Evolutionary conservation across 768 basidiomycete genomes (phyloP).

Genomic region (Pulveroboletus frians): DNA sequence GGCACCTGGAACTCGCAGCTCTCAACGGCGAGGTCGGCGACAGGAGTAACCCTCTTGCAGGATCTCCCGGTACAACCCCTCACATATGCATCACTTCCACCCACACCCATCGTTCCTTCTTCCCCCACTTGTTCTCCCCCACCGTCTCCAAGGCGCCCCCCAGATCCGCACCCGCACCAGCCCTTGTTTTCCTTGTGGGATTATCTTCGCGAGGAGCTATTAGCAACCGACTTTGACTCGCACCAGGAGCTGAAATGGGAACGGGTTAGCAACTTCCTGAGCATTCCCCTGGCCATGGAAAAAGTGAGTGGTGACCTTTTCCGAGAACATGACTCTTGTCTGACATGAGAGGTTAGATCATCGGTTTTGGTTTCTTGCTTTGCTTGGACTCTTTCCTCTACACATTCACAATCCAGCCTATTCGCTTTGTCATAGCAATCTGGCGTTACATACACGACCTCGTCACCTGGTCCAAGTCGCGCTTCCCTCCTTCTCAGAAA

Average conservation of each 20-base stretch:
- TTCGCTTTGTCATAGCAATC: slow-evolving; percentile 69
- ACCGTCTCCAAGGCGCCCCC: slow-evolving; percentile 10
- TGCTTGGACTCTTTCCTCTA: slow-evolving; percentile 97
- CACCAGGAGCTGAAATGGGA: slow-evolving; percentile 96
- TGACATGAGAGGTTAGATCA: slow-evolving; percentile 50
- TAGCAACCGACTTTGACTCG: slow-evolving; percentile 91
- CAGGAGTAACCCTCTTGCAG: slow-evolving; percentile 8
- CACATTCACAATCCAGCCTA: slow-evolving; percentile 95
- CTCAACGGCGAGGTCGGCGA: slow-evolving; percentile 5
- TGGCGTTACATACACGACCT: slow-evolving; percentile 50
- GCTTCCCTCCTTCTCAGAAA: slow-evolving; percentile 83
- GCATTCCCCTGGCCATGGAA: slow-evolving; percentile 88
- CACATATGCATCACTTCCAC: slow-evolving; percentile 68
- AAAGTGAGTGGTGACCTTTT: slow-evolving; percentile 51
- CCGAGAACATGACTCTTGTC: not conserved
- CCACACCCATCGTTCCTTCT: slow-evolving; percentile 61
- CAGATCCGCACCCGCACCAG: slow-evolving; percentile 19
- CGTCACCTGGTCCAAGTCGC: slow-evolving; percentile 44
- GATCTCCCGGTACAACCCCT: slow-evolving; percentile 32
- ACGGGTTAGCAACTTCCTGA: slow-evolving; percentile 91
- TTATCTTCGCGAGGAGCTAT: slow-evolving; percentile 80
- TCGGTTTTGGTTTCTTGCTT: slow-evolving; percentile 86
- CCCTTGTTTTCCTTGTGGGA: slow-evolving; percentile 86
- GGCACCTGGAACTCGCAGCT: slow-evolving; percentile 20
- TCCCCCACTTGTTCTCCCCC: slow-evolving; percentile 29